phyloP scores from a whole-genome alignment of 345 rosid species.

The Bruguiera sexangula region DNA sequence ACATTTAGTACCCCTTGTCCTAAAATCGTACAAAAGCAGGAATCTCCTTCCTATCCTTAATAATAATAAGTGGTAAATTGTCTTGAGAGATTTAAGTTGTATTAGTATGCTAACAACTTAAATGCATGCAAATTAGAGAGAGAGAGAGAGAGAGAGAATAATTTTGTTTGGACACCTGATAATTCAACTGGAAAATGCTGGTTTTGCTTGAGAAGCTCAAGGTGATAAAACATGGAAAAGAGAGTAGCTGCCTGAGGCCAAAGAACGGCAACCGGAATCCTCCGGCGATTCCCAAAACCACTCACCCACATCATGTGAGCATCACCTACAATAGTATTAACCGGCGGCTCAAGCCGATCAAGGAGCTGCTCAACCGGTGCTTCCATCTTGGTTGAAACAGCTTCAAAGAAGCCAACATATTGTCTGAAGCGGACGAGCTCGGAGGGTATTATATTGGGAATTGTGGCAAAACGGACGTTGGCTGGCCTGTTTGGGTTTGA shows the following conservation, averaged over 20 bases:
- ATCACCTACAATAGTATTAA: constrained; percentile 13
- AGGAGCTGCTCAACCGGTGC: constrained; percentile 21
- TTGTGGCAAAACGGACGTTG: constrained; percentile 12
- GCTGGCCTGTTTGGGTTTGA: neutral
- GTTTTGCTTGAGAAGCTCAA: constrained; percentile 17
- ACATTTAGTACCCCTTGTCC: too few species aligned
- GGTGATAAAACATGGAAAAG: constrained; percentile 14
- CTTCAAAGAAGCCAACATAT: constrained; percentile 11
- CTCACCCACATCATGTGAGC: constrained; percentile 17
- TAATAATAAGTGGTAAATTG: too few species aligned
- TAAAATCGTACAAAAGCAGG: neutral
- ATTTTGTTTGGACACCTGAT: constrained; percentile 6
- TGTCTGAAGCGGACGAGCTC: constrained; percentile 22
- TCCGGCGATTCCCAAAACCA: constrained; percentile 14
- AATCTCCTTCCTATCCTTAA: neutral
- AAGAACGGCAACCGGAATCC: constrained; percentile 25
- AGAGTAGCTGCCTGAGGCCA: constrained; percentile 25
- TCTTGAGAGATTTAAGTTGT: too few species aligned
- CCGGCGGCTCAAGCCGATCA: constrained; percentile 5
- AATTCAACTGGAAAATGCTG: constrained; percentile 10
- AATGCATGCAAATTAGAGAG: too few species aligned
- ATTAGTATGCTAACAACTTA: too few species aligned
- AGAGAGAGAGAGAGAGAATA: too few species aligned
- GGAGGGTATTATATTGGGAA: constrained; percentile 28
- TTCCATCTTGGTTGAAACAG: constrained; percentile 19